Evolutionary conservation across 2,329 filamentous ascomycete species (phyloP), one percentile per base, ranked within the genome.

Genomic region (Lasiodiplodia sp.): DNA sequence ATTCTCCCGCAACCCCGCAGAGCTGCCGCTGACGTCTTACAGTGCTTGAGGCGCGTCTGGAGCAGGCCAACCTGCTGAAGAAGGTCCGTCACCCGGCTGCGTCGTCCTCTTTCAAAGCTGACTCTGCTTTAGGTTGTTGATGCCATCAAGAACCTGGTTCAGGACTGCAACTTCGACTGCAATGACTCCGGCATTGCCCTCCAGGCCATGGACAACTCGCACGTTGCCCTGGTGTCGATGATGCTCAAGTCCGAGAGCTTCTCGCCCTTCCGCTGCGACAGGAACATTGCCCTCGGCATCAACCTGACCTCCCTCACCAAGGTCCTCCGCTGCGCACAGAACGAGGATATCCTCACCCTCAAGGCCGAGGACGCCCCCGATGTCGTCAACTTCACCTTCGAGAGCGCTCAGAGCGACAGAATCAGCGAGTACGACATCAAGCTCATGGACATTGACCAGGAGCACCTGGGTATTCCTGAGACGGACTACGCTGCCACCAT

Each of bases 141-240:
- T 81, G 93, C 96, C 76, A 97, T 99, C 90, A 98, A 97, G 84
- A 96, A 99, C 78, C 90, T 99, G 64, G 96, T 99, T 66, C 96
- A 98, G 83, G 96, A 99, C 85, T 99, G 96, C 90, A 99, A 99
- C 85, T 99, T 99, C 85, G 96, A 99, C 87, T 99, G 96, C 91
- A 99, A 98, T 91, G 96, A 99, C 87, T 95, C 93, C 67, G 96
- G 96, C 71, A 96, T 99, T 78, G 94, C 95, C 64, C 92, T 99
- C 68, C 96, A 99, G 84, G 96, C 96, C 78, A 99, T 99, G 96
- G 96, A 99, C 87, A 99, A 98, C 89, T 98, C 94, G 63, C 96
- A 99, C 84, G 96, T 99, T 76, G 96, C 96, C 71, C 92, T 99
- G 67, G 96, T 99, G 66, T 97, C 96, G 73, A 99, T 99, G 96